Evolutionary conservation across 192 early-diverging fungal species (phyloP).

Genomic region (Coemansia sp.): DNA sequence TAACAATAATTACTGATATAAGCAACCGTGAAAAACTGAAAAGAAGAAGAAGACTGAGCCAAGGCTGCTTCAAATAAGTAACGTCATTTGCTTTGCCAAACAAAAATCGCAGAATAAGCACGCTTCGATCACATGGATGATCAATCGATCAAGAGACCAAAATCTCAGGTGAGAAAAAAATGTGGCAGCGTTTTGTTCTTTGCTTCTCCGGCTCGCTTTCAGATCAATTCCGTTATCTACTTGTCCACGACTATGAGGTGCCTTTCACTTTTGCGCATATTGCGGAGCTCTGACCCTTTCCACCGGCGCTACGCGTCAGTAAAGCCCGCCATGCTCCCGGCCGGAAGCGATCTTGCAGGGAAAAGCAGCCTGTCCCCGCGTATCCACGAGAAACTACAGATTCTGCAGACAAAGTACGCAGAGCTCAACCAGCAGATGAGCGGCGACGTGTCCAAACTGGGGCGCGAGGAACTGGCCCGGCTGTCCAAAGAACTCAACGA

Average conservation of each 20-base stretch:
- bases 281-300: not conserved
- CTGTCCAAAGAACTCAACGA: constrained; percentile 54
- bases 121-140: not conserved
- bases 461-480: constrained; percentile 46
- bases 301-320: not conserved
- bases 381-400: constrained; percentile 39
- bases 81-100: not conserved
- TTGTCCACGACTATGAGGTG: not conserved
- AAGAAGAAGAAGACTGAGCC: not conserved
- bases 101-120: not conserved
- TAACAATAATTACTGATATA: not conserved
- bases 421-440: constrained; percentile 32
- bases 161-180: not conserved
- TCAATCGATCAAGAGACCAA: constrained; percentile 1
- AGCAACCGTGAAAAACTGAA: not conserved
- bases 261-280: not conserved
- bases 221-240: not conserved
- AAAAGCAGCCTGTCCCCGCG: constrained; percentile 47
- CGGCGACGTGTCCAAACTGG: constrained; percentile 32
- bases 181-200: not conserved
- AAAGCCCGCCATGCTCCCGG: constrained; percentile 5
- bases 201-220: not conserved
- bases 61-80: not conserved
- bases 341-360: constrained; percentile 42
- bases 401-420: constrained; percentile 23